These are phyloP conservation scores for Zoysia matrella DNA, from an alignment of 202 grass and related monocot genomes.

Conservation along the genomic window DNA sequence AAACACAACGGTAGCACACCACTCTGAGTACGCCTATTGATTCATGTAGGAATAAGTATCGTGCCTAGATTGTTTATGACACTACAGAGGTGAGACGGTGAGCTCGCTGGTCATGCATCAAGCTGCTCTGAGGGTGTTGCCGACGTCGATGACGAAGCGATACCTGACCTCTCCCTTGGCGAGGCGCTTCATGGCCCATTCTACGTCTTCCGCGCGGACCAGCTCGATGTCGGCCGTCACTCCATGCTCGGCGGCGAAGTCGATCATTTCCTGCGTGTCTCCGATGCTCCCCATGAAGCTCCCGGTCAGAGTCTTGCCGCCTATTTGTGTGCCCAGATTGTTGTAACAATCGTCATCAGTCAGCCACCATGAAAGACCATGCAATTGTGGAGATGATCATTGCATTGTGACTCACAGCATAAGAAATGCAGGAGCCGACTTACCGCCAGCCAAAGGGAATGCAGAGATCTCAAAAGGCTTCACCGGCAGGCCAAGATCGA, in stretches of 20 bases:
- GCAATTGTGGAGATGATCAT: not conserved
- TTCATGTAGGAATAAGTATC: not conserved
- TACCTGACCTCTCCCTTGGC: slow-evolving; percentile 69
- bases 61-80: not conserved
- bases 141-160: slow-evolving; percentile 82
- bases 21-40: slow-evolving; percentile 11
- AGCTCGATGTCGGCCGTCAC: slow-evolving; percentile 66
- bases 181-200: slow-evolving; percentile 65
- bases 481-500: slow-evolving; percentile 67
- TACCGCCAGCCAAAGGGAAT: slow-evolving; percentile 64
- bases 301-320: slow-evolving; percentile 62
- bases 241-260: slow-evolving; percentile 67
- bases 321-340: slow-evolving; percentile 28
- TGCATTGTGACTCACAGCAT: not conserved
- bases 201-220: slow-evolving; percentile 42
- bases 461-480: slow-evolving; percentile 73
- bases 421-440: not conserved
- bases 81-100: slow-evolving; percentile 34
- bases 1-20: not conserved
- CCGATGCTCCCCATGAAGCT: slow-evolving; percentile 69
- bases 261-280: slow-evolving; percentile 80
- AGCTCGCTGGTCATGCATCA: slow-evolving; percentile 7
- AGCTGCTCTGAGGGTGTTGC: slow-evolving; percentile 50
- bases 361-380: not conserved
- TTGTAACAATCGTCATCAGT: not conserved